phyloP scores from a whole-genome alignment of 257 asterid species.

The Scutellaria minor region DNA sequence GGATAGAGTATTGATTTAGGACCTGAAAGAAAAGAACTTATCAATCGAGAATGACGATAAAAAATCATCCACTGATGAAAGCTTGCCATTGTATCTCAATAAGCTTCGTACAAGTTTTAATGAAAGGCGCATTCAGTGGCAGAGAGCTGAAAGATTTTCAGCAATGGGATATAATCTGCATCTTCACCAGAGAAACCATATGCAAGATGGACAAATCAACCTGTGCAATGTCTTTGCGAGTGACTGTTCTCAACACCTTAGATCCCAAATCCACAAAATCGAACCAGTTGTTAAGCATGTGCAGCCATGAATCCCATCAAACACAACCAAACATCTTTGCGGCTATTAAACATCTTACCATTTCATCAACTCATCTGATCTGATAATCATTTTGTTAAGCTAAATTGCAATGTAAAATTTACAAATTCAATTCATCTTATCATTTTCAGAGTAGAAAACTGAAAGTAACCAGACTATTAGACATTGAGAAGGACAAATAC shows the following conservation, averaged over 20 bases:
- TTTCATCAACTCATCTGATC: constrained; percentile 28
- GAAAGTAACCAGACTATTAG: too few species aligned
- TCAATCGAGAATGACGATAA: too few species aligned
- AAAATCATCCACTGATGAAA: neutral
- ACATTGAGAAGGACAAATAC: too few species aligned
- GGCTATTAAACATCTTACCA: constrained; percentile 18
- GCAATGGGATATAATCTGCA: neutral
- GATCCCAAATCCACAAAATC: constrained; percentile 25
- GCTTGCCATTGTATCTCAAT: constrained; percentile 5
- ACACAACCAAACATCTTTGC: constrained; percentile 23
- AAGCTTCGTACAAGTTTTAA: constrained; percentile 25
- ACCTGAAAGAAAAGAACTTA: too few species aligned
- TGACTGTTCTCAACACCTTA: neutral
- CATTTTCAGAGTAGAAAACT: too few species aligned
- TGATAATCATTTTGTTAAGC: too few species aligned
- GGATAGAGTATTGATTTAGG: too few species aligned
- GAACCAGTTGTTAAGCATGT: constrained; percentile 22
- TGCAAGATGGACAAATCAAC: neutral
- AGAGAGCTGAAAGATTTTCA: constrained; percentile 8
- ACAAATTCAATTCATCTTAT: too few species aligned
- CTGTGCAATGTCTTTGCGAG: neutral
- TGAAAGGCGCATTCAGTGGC: neutral
- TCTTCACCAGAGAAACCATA: neutral
- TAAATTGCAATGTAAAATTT: too few species aligned
- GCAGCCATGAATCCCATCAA: constrained; percentile 22